Conservation (phyloP, 768 basidiomycete species). For the Tulasnella sp. region DNA sequence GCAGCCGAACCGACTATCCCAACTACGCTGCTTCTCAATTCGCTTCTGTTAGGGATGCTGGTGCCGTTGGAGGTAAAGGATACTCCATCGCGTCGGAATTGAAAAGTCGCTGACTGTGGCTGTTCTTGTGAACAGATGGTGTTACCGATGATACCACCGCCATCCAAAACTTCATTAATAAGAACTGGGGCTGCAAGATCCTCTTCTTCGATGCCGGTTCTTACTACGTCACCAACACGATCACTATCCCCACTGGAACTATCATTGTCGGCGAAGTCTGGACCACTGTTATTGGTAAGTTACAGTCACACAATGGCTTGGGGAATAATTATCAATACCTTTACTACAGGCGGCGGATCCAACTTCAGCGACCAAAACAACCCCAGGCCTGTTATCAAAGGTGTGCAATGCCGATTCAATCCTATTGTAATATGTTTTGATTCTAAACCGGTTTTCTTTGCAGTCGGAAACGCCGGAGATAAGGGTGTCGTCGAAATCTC, state of each 20-base stretch:
- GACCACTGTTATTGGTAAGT: conserved; percentile 47
- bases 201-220: conserved; percentile 76
- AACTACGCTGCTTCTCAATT: conserved; percentile 55
- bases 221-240: conserved; percentile 48
- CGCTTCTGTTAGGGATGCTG: conserved; percentile 60
- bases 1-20: conserved; percentile 36
- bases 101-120: no score
- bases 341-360: conserved; percentile 32
- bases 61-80: conserved; percentile 54
- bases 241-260: conserved; percentile 51
- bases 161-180: conserved; percentile 49
- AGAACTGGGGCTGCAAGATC: conserved; percentile 68
- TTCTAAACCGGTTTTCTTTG: neutral
- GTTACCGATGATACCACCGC: conserved; percentile 66
- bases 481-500: conserved; percentile 52
- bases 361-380: conserved; percentile 41
- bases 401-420: neutral
- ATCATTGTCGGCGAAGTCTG: conserved; percentile 55
- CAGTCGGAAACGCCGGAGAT: conserved; percentile 42
- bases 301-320: neutral
- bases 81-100: no score
- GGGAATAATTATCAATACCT: neutral
- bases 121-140: no score
- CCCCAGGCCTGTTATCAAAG: conserved; percentile 42
- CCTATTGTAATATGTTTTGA: neutral